Conservation (phyloP, 2,329 filamentous ascomycete genomes). For the Thielaviopsis ethacetica region DNA sequence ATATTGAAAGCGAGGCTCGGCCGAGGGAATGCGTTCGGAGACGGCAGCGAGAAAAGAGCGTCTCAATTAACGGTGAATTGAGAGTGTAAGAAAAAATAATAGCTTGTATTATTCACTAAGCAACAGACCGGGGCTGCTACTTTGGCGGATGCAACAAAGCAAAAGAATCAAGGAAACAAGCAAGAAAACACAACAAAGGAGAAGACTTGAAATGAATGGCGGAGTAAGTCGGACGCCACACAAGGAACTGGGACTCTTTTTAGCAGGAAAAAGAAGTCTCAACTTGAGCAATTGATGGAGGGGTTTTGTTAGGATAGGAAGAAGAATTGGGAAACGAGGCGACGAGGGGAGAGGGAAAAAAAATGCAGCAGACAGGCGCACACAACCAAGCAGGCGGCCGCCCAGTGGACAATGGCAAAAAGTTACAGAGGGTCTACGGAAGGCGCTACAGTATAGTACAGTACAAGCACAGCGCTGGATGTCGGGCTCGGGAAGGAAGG, state of each 20-base stretch:
- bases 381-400: no score
- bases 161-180: background rate
- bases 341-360: no score
- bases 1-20: conserved; percentile 11
- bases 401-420: no score
- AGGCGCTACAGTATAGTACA: no score
- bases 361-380: no score
- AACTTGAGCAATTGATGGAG: conserved; percentile 1
- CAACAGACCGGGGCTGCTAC: background rate
- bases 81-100: background rate
- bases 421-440: no score
- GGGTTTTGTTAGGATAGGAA: background rate
- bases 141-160: background rate
- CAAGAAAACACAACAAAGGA: background rate
- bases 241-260: background rate
- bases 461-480: no score
- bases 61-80: background rate
- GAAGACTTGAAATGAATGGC: conserved; percentile 9
- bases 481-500: conserved; percentile 6
- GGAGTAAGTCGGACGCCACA: conserved; percentile 8
- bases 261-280: conserved; percentile 1
- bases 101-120: background rate
- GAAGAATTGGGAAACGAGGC: background rate
- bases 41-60: background rate
- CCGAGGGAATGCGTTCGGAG: conserved; percentile 8